phyloP scores from a whole-genome alignment of 768 basidiomycete genomes.

The Boletus tomentosulus region DNA sequence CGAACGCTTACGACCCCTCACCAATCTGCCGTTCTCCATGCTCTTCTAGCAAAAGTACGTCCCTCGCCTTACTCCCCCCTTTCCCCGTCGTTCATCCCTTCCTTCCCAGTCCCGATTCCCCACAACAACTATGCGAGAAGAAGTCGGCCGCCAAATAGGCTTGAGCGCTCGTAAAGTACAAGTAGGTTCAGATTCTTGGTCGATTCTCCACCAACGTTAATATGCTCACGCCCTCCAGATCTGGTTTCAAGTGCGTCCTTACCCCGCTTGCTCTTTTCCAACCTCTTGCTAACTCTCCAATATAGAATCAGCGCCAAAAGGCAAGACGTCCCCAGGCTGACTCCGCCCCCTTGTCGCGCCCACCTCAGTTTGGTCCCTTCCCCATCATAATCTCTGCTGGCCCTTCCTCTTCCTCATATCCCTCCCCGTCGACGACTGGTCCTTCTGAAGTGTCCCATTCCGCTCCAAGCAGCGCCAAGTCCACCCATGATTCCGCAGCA shows the following conservation, averaged over 20 bases:
- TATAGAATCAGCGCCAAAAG: slow-evolving; percentile 84
- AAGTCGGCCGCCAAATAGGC: slow-evolving; percentile 84
- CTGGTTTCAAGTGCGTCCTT: slow-evolving; percentile 72
- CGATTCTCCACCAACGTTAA: neutral
- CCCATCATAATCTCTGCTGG: slow-evolving; percentile 40
- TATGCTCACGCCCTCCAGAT: slow-evolving; percentile 45
- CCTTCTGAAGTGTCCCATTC: slow-evolving; percentile 13
- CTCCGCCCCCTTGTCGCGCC: slow-evolving; percentile 47
- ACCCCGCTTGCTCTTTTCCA: neutral
- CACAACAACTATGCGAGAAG: slow-evolving; percentile 81
- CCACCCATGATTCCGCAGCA: slow-evolving; percentile 15
- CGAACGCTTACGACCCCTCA: slow-evolving; percentile 85
- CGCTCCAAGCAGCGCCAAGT: slow-evolving; percentile 11
- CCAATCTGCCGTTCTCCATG: slow-evolving; percentile 83
- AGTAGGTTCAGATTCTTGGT: slow-evolving; percentile 42
- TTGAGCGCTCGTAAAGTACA: slow-evolving; percentile 88
- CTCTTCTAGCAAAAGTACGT: slow-evolving; percentile 77
- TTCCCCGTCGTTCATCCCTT: neutral
- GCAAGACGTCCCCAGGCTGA: slow-evolving; percentile 71
- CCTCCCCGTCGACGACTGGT: slow-evolving; percentile 6
- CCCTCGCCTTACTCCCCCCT: neutral
- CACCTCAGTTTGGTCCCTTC: slow-evolving; percentile 63
- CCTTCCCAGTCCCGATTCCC: slow-evolving; percentile 75
- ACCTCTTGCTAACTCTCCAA: slow-evolving; percentile 6
- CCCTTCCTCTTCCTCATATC: slow-evolving; percentile 16